A percentile compares a stretch with the other conserved stretches of the same genome.
Evolutionary conservation across 495 filamentous ascomycete genomes (phyloP).

Genomic region (Oleoguttula mirabilis): DNA sequence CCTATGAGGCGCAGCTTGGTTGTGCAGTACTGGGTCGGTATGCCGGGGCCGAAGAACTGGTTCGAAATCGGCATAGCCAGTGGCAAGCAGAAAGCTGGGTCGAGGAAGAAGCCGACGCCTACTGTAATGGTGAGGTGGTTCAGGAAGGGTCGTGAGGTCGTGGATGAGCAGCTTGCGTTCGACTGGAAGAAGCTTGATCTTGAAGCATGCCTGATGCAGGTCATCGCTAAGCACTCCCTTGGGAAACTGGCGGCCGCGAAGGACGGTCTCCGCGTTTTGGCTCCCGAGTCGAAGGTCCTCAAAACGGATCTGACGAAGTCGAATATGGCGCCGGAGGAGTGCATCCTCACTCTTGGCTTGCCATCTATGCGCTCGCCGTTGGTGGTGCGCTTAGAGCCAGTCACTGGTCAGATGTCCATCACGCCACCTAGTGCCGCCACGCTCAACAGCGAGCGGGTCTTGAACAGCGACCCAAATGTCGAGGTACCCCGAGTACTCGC

Average conservation of each 20-base stretch:
- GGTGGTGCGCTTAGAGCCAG: slow-evolving; percentile 14
- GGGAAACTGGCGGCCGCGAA: slow-evolving; percentile 40
- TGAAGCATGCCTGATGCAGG: slow-evolving; percentile 55
- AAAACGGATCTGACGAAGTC: slow-evolving; percentile 26
- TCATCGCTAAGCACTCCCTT: slow-evolving; percentile 62
- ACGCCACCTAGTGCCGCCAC: slow-evolving; percentile 10
- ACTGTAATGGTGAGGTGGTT: slow-evolving; percentile 69
- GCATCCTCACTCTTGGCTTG: slow-evolving; percentile 7
- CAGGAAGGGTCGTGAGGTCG: slow-evolving; percentile 61
- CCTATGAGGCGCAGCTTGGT: slow-evolving; percentile 63
- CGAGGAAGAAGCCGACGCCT: slow-evolving; percentile 30
- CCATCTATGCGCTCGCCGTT: slow-evolving; percentile 6
- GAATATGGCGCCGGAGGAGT: slow-evolving; percentile 39
- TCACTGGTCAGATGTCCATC: slow-evolving; percentile 18
- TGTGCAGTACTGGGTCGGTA: slow-evolving; percentile 78
- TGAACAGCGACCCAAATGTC: slow-evolving; percentile 19
- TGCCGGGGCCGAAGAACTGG: slow-evolving; percentile 66
- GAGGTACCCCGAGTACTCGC: slow-evolving; percentile 15
- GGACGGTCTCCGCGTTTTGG: background rate
- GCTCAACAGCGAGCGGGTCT: slow-evolving; percentile 11
- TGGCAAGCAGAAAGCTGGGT: slow-evolving; percentile 39
- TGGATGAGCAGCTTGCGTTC: slow-evolving; percentile 50
- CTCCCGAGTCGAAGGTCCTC: background rate
- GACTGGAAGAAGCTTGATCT: slow-evolving; percentile 56
- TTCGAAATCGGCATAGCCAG: slow-evolving; percentile 72